phyloP scores from a whole-genome alignment of 345 rosid species.

The Ricinus communis region DNA sequence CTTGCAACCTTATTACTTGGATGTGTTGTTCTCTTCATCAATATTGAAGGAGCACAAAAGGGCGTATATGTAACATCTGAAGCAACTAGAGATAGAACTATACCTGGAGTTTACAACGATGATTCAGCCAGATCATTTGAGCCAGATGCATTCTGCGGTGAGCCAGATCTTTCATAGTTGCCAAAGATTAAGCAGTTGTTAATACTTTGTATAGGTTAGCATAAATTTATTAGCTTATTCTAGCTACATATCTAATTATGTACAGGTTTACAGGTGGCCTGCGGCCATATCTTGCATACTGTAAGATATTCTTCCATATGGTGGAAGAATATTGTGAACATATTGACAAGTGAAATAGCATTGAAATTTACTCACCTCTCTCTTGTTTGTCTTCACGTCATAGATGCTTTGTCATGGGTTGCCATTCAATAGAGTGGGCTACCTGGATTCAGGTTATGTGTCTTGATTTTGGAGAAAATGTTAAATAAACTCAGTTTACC shows the following conservation, averaged over 20 bases:
- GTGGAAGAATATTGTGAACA: neutral
- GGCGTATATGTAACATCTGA: conserved; percentile 28
- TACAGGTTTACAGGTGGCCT: conserved; percentile 1
- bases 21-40: conserved; percentile 49
- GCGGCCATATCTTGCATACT: neutral
- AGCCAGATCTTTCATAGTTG: conserved; percentile 39
- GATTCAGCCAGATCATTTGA: conserved; percentile 81
- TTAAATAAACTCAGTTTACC: too few relatives aligned
- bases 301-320: neutral
- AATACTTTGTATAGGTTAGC: conserved; percentile 19
- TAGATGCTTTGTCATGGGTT: too few relatives aligned
- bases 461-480: too few relatives aligned
- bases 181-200: conserved; percentile 2
- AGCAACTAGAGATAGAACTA: conserved; percentile 43
- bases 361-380: too few relatives aligned
- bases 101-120: conserved; percentile 74
- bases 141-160: conserved; percentile 86
- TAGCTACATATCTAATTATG: neutral
- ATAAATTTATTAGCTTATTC: neutral
- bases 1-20: conserved; percentile 59
- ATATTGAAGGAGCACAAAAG: conserved; percentile 44
- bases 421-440: too few relatives aligned
- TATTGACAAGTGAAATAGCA: neutral
- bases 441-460: too few relatives aligned
- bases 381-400: too few relatives aligned